Conservation (phyloP, 208 protist species). For the Zelonia costaricensis region DNA sequence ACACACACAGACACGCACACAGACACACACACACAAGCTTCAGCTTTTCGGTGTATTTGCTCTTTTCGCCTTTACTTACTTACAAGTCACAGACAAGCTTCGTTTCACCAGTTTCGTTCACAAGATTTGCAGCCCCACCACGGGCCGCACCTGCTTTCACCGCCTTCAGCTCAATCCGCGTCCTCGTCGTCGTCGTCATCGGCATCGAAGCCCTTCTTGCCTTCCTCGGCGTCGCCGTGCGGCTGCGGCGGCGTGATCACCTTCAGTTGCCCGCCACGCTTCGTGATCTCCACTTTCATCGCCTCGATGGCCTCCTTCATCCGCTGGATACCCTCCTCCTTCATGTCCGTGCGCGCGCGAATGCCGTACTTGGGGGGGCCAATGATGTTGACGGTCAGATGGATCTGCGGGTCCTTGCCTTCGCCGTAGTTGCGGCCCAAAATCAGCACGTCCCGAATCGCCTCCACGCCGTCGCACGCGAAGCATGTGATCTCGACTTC, state of each 20-base stretch:
- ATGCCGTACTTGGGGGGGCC: constrained; percentile 97
- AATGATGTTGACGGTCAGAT: constrained; percentile 94
- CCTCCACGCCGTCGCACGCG: constrained; percentile 97
- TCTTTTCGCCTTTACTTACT: no score
- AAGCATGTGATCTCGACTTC: constrained; percentile 99
- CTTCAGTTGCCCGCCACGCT: constrained; percentile 84
- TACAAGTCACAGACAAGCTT: no score
- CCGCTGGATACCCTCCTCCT: constrained; percentile 90
- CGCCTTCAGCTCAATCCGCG: constrained; percentile 35
- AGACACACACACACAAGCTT: no score
- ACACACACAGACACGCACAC: no score
- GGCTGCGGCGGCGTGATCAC: constrained; percentile 84
- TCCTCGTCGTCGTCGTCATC: constrained; percentile 83
- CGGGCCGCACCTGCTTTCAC: no score
- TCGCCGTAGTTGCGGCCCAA: constrained; percentile 84
- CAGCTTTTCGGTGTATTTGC: no score
- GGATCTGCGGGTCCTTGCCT: constrained; percentile 70
- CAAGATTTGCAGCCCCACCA: no score
- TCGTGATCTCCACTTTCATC: constrained; percentile 89
- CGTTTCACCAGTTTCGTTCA: no score
- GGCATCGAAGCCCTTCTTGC: constrained; percentile 53
- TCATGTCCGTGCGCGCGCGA: constrained; percentile 91
- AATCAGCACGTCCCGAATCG: constrained; percentile 95
- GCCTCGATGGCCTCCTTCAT: constrained; percentile 91
- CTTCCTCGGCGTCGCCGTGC: constrained; percentile 52